Conservation (phyloP, 345 rosid species). For the Kandelia obovata region DNA sequence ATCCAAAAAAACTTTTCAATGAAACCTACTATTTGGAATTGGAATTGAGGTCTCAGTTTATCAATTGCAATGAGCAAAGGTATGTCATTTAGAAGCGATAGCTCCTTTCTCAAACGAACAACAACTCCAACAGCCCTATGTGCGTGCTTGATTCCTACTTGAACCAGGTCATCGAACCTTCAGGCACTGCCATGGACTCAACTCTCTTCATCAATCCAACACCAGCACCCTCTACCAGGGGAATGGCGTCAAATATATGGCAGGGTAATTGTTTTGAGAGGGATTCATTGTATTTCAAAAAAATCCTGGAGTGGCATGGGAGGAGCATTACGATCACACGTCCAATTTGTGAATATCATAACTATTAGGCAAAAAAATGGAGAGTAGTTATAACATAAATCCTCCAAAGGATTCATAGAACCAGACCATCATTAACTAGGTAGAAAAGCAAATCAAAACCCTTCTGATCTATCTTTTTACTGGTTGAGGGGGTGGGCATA, state of each 20-base stretch:
- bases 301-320: conserved; percentile 50
- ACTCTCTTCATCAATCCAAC: conserved; percentile 81
- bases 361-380: background rate
- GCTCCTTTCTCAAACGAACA: conserved; percentile 78
- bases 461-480: too few species aligned
- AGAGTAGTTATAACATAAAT: too few species aligned
- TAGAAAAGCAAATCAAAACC: too few species aligned
- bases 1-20: background rate
- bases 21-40: background rate
- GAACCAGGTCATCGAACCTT: conserved; percentile 74
- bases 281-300: conserved; percentile 58
- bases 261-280: conserved; percentile 59
- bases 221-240: conserved; percentile 89
- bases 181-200: conserved; percentile 56
- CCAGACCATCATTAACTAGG: too few species aligned
- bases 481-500: too few species aligned
- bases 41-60: conserved; percentile 55
- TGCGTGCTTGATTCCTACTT: conserved; percentile 67
- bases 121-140: conserved; percentile 84
- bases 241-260: conserved; percentile 67
- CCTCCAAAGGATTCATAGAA: too few species aligned
- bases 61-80: conserved; percentile 91
- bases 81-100: conserved; percentile 78
- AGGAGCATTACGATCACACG: conserved; percentile 4
- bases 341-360: background rate